Conservation (phyloP, 441 rosid species). For the Raphanus hybrid region DNA sequence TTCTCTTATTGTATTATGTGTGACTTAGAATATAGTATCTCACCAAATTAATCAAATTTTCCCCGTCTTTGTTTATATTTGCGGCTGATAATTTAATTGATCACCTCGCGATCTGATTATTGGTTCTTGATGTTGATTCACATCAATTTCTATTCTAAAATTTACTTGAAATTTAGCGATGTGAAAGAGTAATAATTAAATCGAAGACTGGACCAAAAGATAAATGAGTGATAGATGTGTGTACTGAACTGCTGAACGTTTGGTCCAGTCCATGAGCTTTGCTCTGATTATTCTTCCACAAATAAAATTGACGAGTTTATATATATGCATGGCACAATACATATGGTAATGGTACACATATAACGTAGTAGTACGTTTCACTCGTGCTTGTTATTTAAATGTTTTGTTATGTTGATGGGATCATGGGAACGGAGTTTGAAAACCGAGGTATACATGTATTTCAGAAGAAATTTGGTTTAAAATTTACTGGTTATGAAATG, state of each 20-base stretch:
- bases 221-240: slow-evolving; percentile 10
- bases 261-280: slow-evolving; percentile 30
- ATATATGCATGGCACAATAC: not conserved
- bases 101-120: not conserved
- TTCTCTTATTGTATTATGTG: slow-evolving; percentile 14
- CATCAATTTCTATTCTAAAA: not conserved
- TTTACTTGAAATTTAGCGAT: slow-evolving; percentile 6
- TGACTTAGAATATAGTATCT: slow-evolving; percentile 10
- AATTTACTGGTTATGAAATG: too few species aligned
- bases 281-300: not conserved
- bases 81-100: not conserved
- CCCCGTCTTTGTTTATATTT: slow-evolving; percentile 8
- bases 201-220: slow-evolving; percentile 27
- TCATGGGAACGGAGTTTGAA: not conserved
- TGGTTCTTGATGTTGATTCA: not conserved
- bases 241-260: not conserved
- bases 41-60: not conserved
- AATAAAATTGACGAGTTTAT: not conserved
- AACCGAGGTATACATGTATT: too few species aligned
- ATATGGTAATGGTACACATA: not conserved
- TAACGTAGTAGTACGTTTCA: not conserved
- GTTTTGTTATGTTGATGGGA: not conserved
- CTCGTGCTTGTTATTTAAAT: not conserved
- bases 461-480: too few species aligned
- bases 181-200: slow-evolving; percentile 25